Conservation (phyloP, 495 filamentous ascomycete genomes). For the Jackrogersella multiformis region DNA sequence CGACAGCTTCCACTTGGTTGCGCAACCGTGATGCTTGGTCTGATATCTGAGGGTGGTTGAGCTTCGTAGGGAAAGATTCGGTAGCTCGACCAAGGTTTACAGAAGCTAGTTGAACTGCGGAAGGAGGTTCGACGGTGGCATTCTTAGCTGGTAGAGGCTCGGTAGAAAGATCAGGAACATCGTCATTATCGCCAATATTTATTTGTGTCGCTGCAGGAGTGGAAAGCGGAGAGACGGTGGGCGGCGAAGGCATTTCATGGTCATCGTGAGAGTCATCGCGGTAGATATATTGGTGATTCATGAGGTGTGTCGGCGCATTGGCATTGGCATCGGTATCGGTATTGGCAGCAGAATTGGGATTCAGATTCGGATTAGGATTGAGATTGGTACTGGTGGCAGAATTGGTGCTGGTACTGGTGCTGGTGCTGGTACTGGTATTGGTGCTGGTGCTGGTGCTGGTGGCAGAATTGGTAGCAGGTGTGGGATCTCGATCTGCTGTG, state of each 20-base stretch:
- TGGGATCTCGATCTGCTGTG: slow-evolving; percentile 15
- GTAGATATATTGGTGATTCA: slow-evolving; percentile 15
- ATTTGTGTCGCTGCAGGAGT: slow-evolving; percentile 46
- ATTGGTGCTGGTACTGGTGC: slow-evolving; percentile 6
- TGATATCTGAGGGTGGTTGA: slow-evolving; percentile 23
- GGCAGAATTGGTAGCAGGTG: neutral
- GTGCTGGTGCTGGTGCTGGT: neutral
- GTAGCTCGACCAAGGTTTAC: slow-evolving; percentile 19
- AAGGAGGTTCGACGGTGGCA: slow-evolving; percentile 31
- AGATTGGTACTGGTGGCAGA: neutral
- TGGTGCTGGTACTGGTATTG: neutral
- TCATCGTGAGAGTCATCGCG: slow-evolving; percentile 34
- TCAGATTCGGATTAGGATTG: no score
- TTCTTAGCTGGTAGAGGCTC: slow-evolving; percentile 35
- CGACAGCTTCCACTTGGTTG: slow-evolving; percentile 44
- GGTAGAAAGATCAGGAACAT: slow-evolving; percentile 35
- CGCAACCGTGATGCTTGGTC: slow-evolving; percentile 21
- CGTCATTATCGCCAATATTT: slow-evolving; percentile 42
- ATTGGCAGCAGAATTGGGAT: no score
- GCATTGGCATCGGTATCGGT: slow-evolving; percentile 30
- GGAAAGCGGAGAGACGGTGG: slow-evolving; percentile 46
- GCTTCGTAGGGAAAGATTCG: slow-evolving; percentile 33
- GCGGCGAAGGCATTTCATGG: slow-evolving; percentile 44
- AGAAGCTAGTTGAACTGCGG: slow-evolving; percentile 27
- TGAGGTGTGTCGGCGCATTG: slow-evolving; percentile 33